Percentiles rank a stretch among this genome's conserved stretches.
Conservation (phyloP, 495 filamentous ascomycete genomes). For the Glutinoglossum americanum region DNA sequence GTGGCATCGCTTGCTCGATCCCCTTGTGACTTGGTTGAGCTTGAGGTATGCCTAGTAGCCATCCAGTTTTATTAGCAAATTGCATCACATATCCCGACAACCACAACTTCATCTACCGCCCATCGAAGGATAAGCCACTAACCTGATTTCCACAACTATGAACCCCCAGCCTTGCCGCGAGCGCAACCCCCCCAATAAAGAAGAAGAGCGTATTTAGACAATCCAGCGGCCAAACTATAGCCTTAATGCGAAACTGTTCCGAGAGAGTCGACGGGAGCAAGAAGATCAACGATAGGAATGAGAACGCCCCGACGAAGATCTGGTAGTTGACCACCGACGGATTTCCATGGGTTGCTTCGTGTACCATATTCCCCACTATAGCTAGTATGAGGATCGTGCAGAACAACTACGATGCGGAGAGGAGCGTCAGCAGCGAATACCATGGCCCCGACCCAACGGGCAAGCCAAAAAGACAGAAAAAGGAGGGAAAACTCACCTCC, state of each 20-base stretch:
- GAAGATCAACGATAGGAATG: constrained; percentile 40
- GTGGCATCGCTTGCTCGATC: constrained; percentile 38
- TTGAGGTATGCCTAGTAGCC: constrained; percentile 27
- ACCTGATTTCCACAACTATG: constrained; percentile 44
- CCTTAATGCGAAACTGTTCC: constrained; percentile 15
- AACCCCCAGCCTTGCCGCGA: constrained; percentile 32
- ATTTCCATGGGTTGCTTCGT: constrained; percentile 30
- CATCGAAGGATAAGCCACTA: constrained; percentile 12
- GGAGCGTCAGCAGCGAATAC: no score
- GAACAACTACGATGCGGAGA: constrained; percentile 26
- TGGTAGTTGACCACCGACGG: constrained; percentile 38
- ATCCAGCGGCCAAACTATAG: constrained; percentile 37
- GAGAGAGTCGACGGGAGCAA: constrained; percentile 32
- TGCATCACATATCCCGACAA: no score
- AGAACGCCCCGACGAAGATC: constrained; percentile 45
- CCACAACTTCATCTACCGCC: no score
- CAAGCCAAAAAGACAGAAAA: no score
- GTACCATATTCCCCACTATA: constrained; percentile 47
- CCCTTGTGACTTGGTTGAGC: constrained; percentile 37
- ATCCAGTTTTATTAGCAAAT: neutral
- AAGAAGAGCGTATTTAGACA: constrained; percentile 40
- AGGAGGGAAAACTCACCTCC: neutral
- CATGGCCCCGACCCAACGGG: no score
- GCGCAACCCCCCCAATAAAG: constrained; percentile 40
- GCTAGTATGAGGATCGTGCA: constrained; percentile 46